Percentiles rank a stretch among this genome's conserved stretches.
These are phyloP conservation scores for Yamadazyma kanchanaburiensis DNA, from an alignment of 1,139 yeast genomes.

Conservation along the genomic window DNA sequence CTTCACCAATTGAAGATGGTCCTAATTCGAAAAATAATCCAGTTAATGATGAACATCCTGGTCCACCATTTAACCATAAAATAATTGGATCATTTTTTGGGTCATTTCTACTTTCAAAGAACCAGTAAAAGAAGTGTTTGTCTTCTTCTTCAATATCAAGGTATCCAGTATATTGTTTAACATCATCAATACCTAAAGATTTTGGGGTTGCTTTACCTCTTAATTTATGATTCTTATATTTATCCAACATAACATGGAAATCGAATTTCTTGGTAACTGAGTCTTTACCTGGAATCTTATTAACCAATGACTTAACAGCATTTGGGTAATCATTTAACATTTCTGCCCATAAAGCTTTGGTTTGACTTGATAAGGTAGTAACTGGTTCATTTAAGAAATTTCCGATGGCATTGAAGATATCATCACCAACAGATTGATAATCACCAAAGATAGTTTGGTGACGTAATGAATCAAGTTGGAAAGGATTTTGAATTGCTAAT, in stretches of 20 bases:
- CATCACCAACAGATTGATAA: conserved; percentile 14
- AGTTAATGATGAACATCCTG: conserved; percentile 43
- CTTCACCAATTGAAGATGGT: conserved; percentile 34
- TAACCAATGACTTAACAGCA: conserved; percentile 44
- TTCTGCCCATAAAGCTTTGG: conserved; percentile 57
- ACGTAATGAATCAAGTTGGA: conserved; percentile 22
- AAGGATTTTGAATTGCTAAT: conserved; percentile 28
- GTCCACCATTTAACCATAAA: conserved; percentile 48
- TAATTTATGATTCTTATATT: conserved; percentile 53
- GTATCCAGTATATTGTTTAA: conserved; percentile 84
- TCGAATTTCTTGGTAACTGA: conserved; percentile 49
- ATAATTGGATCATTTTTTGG: conserved; percentile 42
- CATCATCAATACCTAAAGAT: conserved; percentile 69
- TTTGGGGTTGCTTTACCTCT: conserved; percentile 61
- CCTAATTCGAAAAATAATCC: conserved; percentile 46
- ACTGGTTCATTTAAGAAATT: conserved; percentile 44
- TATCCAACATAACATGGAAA: conserved; percentile 44
- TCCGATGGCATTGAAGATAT: conserved; percentile 29
- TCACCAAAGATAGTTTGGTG: conserved; percentile 23
- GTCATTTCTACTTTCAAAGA: conserved; percentile 44
- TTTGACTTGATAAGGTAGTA: conserved; percentile 44
- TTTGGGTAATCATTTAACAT: conserved; percentile 58
- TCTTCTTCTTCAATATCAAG: conserved; percentile 80
- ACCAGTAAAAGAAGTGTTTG: conserved; percentile 60
- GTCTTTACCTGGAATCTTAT: conserved; percentile 50